phyloP scores from a whole-genome alignment of 345 rosid genomes.

The Excoecaria cochinchinensis region DNA sequence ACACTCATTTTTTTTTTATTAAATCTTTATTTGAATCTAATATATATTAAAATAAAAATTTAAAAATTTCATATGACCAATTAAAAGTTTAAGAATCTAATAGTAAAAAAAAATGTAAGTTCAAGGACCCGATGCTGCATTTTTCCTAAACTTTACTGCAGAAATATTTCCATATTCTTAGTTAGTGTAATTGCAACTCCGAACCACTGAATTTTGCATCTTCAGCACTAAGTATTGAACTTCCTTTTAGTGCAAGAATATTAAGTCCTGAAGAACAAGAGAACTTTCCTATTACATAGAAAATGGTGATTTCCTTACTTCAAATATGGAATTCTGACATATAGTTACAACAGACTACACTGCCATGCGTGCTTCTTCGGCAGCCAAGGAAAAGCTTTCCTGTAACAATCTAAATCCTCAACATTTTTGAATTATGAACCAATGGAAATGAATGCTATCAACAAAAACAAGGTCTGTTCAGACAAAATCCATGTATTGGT shows the following conservation, averaged over 20 bases:
- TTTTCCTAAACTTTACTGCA: too few relatives aligned
- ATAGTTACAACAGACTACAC: neutral
- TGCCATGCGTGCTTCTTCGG: neutral
- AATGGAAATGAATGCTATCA: neutral
- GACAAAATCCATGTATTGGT: neutral
- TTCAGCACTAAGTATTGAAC: neutral
- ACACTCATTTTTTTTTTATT: too few relatives aligned
- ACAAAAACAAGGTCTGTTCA: neutral
- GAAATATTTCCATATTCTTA: too few relatives aligned
- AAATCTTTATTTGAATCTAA: too few relatives aligned
- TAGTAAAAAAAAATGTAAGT: too few relatives aligned
- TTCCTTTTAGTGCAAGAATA: neutral
- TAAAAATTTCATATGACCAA: too few relatives aligned
- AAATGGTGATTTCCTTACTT: neutral
- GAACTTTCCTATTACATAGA: neutral
- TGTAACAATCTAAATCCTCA: neutral
- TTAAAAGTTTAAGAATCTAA: too few relatives aligned
- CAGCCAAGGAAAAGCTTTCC: slow-evolving; percentile 2
- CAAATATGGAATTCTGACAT: neutral
- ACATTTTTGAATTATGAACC: slow-evolving; percentile 2
- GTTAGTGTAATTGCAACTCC: too few relatives aligned
- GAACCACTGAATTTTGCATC: neutral
- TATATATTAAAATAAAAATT: too few relatives aligned
- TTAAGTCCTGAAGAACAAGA: neutral
- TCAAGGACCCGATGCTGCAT: too few relatives aligned